Conservation (phyloP, 257 asterid genomes). For the Coffea canephora region DNA sequence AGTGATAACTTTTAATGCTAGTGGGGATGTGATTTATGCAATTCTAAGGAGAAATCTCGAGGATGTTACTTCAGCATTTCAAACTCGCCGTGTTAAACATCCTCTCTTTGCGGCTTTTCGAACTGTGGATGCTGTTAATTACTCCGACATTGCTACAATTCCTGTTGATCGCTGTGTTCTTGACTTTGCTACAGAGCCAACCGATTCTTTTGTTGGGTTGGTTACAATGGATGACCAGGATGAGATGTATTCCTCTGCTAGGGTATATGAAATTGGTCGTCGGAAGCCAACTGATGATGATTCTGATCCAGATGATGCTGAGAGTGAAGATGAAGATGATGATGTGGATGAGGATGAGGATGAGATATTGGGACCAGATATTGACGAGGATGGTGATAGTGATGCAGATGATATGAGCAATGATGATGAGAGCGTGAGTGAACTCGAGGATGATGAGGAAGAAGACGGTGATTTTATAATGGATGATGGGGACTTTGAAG, state of each 20-base stretch:
- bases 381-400: constrained; percentile 65
- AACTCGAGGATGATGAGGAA: constrained; percentile 76
- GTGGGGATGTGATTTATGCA: constrained; percentile 90
- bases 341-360: constrained; percentile 71
- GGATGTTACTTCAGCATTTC: constrained; percentile 79
- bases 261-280: constrained; percentile 90
- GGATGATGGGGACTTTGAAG: constrained; percentile 58
- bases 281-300: constrained; percentile 92
- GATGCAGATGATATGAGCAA: constrained; percentile 74
- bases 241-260: constrained; percentile 91
- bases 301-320: constrained; percentile 97
- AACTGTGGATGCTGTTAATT: constrained; percentile 88
- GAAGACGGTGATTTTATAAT: constrained; percentile 73
- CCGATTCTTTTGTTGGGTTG: constrained; percentile 92
- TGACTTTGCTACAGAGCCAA: constrained; percentile 85
- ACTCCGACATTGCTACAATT: constrained; percentile 85
- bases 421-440: constrained; percentile 58
- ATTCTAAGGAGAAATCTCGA: constrained; percentile 89
- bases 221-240: constrained; percentile 93
- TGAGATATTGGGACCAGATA: constrained; percentile 51
- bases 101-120: constrained; percentile 95
- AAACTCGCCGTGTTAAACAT: constrained; percentile 82
- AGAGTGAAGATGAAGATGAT: constrained; percentile 75
- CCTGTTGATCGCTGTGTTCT: constrained; percentile 96
- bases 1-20: constrained; percentile 72